These are phyloP conservation scores for Psophocarpus tetragonolobus DNA, from an alignment of 306 rosid species.

Conservation along the genomic window DNA sequence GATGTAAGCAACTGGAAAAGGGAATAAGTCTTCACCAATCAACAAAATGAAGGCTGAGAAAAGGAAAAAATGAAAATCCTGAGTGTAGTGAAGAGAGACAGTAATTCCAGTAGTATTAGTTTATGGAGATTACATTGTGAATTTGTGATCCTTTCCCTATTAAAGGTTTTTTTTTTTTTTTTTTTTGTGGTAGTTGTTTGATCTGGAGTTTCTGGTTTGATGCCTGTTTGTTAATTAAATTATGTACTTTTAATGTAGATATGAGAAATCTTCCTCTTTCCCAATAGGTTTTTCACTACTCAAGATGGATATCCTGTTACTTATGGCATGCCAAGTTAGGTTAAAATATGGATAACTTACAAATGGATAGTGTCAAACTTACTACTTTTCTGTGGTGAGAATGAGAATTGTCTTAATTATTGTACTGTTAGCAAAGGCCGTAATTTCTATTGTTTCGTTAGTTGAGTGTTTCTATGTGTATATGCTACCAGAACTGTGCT, in stretches of 20 bases:
- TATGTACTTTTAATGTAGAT: background rate
- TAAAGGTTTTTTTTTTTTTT: too few relatives aligned
- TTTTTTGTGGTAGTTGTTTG: slow-evolving; percentile 8
- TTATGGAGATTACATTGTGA: background rate
- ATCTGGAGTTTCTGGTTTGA: background rate
- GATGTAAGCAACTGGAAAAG: background rate
- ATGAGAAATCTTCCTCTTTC: background rate
- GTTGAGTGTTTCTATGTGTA: background rate
- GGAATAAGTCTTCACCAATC: background rate
- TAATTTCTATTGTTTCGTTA: background rate
- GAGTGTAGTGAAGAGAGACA: background rate
- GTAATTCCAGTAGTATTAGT: background rate
- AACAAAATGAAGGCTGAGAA: background rate
- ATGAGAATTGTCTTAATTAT: background rate
- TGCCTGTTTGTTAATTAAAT: background rate
- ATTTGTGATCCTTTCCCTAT: background rate
- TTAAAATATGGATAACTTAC: slow-evolving; percentile 17
- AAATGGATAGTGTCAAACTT: background rate
- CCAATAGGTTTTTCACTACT: slow-evolving; percentile 15
- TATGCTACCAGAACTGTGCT: background rate
- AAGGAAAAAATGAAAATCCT: background rate
- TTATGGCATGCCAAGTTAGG: slow-evolving; percentile 5
- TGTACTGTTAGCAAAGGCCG: background rate
- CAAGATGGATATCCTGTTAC: background rate
- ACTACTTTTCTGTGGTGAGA: background rate